These are phyloP conservation scores for Lumnitzera racemosa DNA, from an alignment of 345 rosid species.

Conservation along the genomic window DNA sequence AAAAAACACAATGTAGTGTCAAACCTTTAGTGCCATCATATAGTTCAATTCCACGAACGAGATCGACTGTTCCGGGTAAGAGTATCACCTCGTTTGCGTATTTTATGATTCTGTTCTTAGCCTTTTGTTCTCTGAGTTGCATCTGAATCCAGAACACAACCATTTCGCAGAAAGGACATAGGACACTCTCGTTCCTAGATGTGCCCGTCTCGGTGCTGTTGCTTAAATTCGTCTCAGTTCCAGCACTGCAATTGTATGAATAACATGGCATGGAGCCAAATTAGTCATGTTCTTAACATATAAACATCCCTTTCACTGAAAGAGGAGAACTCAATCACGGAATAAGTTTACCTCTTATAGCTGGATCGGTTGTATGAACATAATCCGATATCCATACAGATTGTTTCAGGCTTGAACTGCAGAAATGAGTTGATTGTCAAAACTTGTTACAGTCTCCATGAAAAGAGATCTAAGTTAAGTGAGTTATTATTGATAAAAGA, in stretches of 20 bases:
- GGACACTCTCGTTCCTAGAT: conserved; percentile 12
- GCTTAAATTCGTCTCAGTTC: conserved; percentile 14
- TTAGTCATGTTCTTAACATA: too few relatives aligned
- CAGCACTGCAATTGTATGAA: conserved; percentile 11
- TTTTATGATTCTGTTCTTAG: conserved; percentile 30
- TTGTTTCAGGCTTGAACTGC: conserved; percentile 41
- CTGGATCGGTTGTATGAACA: conserved; percentile 23
- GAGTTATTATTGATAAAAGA: background rate
- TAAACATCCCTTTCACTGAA: background rate
- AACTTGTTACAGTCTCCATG: background rate
- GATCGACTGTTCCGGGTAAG: background rate
- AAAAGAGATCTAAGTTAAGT: background rate
- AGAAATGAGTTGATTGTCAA: conserved; percentile 1
- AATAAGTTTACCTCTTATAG: conserved; percentile 11
- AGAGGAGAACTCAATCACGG: background rate
- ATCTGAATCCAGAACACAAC: conserved; percentile 47
- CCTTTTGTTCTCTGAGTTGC: conserved; percentile 41
- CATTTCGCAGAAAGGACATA: conserved; percentile 52
- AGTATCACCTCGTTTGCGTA: conserved; percentile 32
- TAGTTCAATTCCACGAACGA: background rate
- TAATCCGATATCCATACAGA: conserved; percentile 44
- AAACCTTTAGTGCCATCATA: background rate
- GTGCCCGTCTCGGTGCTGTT: conserved; percentile 9
- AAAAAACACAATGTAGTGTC: background rate
- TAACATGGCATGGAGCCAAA: background rate